Conservation (phyloP, 495 filamentous ascomycete genomes). For the Poronia punctata region DNA sequence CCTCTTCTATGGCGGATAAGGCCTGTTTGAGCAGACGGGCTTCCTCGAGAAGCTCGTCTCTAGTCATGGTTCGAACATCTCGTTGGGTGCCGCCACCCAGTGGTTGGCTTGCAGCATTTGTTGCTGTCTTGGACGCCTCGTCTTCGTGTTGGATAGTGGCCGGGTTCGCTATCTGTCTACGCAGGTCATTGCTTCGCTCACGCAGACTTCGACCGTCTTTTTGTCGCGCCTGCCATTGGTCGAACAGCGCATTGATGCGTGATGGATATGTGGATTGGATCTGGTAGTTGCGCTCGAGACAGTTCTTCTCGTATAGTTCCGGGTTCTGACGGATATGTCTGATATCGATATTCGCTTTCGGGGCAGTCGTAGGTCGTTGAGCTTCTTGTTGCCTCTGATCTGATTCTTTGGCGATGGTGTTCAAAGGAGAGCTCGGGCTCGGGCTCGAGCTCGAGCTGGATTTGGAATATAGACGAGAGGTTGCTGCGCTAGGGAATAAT, state of each 20-base stretch:
- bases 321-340: slow-evolving; percentile 83
- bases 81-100: not conserved
- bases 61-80: slow-evolving; percentile 24
- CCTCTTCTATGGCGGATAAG: slow-evolving; percentile 50
- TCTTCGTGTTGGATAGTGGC: slow-evolving; percentile 31
- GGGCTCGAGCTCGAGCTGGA: slow-evolving; percentile 2
- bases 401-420: slow-evolving; percentile 3
- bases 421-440: not conserved
- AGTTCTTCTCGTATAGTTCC: slow-evolving; percentile 73
- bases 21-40: slow-evolving; percentile 62
- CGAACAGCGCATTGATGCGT: slow-evolving; percentile 62
- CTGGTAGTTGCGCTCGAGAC: slow-evolving; percentile 76
- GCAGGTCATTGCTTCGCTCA: slow-evolving; percentile 50
- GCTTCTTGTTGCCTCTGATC: not conserved
- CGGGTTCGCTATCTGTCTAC: slow-evolving; percentile 41
- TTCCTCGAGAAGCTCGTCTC: slow-evolving; percentile 51
- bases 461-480: slow-evolving; percentile 12
- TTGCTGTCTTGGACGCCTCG: slow-evolving; percentile 19
- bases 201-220: slow-evolving; percentile 47
- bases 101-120: not conserved
- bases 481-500: slow-evolving; percentile 3
- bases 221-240: slow-evolving; percentile 55
- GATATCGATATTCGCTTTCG: slow-evolving; percentile 71
- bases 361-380: slow-evolving; percentile 60
- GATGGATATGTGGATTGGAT: slow-evolving; percentile 56